Evolutionary conservation across 164 flowering plant species (phyloP), one percentile per base, ranked within the genome.

Genomic region (Magnolia kwangsiensis): DNA sequence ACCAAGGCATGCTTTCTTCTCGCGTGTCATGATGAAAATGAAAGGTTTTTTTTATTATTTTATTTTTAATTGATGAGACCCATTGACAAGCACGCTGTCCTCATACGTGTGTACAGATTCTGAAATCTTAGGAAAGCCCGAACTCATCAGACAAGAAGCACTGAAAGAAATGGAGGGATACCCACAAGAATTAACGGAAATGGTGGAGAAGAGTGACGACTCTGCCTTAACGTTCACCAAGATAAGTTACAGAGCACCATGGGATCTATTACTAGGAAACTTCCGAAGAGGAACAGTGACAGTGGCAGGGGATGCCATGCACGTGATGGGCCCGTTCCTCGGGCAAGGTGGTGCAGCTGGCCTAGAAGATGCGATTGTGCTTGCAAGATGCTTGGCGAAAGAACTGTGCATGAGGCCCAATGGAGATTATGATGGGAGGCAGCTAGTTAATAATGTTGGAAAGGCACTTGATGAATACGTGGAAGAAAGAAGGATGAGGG

Each of bases 231-330:
- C 69, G 69, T 66, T 63, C 18, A 69, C 80, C 11, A 70, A 51
- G 4, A 31, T 83, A 66, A 74, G 81, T 76, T 80, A 81, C 31
- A 80, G 82, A 19, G 67, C 80, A 21, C 85, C 85, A 18, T 83
- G 83, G 85, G 81, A 81, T 7, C 71, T 83, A 11, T 61, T 78
- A 19, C 16, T 71, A 4, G 77, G 78, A 69, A 76, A 4, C 21
- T 83, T 78, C 58, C 65, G 77, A 0, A 81, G 74, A 72, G 86
- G 82, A 16, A 76, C 83, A 13, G 77, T 80, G 9, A 77, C 78
- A 6, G 78, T 83, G 11, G 84, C 86, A 8, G 86, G 87, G n/a
- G 87, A 85, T 74, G 83, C 87, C 70, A 79, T 83, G 87, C 86
- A 85, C 75, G 83, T 78, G 0, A 83, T 83, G 85, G 87, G 86